These are phyloP conservation scores for Puya raimondii DNA, from an alignment of 176 grass and related monocot genomes.

Conservation along the genomic window DNA sequence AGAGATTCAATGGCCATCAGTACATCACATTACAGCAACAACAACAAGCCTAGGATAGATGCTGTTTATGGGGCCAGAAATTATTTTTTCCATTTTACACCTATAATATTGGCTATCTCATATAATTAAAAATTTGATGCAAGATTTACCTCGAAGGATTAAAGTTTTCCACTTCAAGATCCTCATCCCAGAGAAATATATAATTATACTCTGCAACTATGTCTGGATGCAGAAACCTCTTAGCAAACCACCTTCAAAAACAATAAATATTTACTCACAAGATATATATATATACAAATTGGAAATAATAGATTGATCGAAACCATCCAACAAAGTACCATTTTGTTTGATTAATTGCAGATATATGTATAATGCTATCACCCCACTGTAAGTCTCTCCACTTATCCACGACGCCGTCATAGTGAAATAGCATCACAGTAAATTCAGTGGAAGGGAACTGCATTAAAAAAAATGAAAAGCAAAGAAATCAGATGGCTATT, in stretches of 20 bases:
- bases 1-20: too few species aligned
- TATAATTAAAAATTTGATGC: too few species aligned
- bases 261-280: background rate
- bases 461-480: background rate
- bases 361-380: constrained; percentile 42
- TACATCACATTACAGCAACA: too few species aligned
- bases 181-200: constrained; percentile 88
- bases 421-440: constrained; percentile 76
- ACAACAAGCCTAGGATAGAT: too few species aligned
- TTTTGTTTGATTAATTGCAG: constrained; percentile 66
- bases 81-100: too few species aligned
- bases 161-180: constrained; percentile 65
- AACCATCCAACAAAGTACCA: constrained; percentile 25
- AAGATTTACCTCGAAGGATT: constrained; percentile 33
- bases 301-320: background rate
- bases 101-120: too few species aligned
- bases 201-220: constrained; percentile 64
- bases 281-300: background rate
- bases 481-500: background rate
- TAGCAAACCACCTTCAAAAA: constrained; percentile 61
- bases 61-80: too few species aligned
- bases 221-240: constrained; percentile 81
- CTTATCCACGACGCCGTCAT: constrained; percentile 58
- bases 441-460: constrained; percentile 53
- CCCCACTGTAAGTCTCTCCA: constrained; percentile 62